Evolutionary conservation across 805 yeast genomes (phyloP).

Genomic region (Saturnispora diversa): DNA sequence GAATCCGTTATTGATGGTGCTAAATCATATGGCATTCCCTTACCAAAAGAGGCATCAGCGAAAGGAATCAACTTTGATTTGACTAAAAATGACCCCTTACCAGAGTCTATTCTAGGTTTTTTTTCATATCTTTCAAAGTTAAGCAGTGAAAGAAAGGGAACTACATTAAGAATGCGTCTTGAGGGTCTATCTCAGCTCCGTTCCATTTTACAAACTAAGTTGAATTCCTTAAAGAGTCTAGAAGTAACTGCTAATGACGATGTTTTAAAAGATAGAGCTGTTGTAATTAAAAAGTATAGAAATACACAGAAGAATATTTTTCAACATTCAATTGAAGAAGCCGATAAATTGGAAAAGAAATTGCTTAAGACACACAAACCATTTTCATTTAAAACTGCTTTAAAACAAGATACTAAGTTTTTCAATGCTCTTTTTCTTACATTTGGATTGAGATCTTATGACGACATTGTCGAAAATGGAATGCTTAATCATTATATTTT

Average conservation of each 20-base stretch:
- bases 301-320: conserved; percentile 42
- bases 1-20: conserved; percentile 19
- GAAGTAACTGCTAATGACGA: conserved; percentile 20
- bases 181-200: conserved; percentile 54
- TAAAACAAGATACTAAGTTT: conserved; percentile 34
- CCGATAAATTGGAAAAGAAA: conserved; percentile 39
- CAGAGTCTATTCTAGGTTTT: conserved; percentile 38
- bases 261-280: conserved; percentile 22
- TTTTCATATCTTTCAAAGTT: conserved; percentile 48
- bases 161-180: conserved; percentile 47
- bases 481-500: conserved; percentile 52
- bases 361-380: conserved; percentile 40
- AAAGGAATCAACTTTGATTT: conserved; percentile 36
- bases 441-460: conserved; percentile 50
- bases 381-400: conserved; percentile 44
- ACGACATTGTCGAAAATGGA: conserved; percentile 40
- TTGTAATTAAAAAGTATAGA: conserved; percentile 39
- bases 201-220: conserved; percentile 44
- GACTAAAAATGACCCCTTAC: conserved; percentile 21
- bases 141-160: conserved; percentile 35
- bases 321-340: conserved; percentile 36
- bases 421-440: conserved; percentile 42
- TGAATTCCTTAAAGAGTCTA: conserved; percentile 32
- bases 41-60: conserved; percentile 34
- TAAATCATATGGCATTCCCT: conserved; percentile 31